Conservation (phyloP, 1,139 yeast species). For the Groenewaldozyma sp. region DNA sequence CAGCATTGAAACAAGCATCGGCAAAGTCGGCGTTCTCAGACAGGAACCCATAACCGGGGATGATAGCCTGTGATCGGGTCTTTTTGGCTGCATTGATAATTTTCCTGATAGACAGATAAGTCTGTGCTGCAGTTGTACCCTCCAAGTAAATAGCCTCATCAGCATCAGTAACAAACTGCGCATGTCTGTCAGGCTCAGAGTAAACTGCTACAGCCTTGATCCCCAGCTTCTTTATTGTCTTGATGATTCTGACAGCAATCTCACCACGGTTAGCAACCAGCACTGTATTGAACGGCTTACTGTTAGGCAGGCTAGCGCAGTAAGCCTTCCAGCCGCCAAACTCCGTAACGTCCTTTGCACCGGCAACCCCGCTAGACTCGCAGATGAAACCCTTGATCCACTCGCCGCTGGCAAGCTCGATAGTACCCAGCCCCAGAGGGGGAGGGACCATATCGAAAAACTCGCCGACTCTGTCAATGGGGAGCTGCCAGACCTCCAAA, state of each 20-base stretch:
- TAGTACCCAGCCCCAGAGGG: slow-evolving; percentile 91
- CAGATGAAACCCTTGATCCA: slow-evolving; percentile 91
- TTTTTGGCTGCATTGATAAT: slow-evolving; percentile 76
- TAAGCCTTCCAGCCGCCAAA: slow-evolving; percentile 86
- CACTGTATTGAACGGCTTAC: slow-evolving; percentile 70
- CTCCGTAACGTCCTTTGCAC: slow-evolving; percentile 68
- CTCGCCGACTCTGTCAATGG: slow-evolving; percentile 64
- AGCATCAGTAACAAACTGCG: slow-evolving; percentile 76
- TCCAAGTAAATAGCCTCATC: slow-evolving; percentile 72
- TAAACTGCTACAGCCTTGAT: slow-evolving; percentile 80
- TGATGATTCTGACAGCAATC: slow-evolving; percentile 89
- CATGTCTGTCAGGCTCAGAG: slow-evolving; percentile 82
- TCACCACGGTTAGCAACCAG: slow-evolving; percentile 97
- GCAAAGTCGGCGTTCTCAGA: slow-evolving; percentile 96
- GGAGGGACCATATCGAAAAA: slow-evolving; percentile 85
- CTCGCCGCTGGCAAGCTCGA: slow-evolving; percentile 67
- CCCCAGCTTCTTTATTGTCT: slow-evolving; percentile 69
- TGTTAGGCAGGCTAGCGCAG: slow-evolving; percentile 32
- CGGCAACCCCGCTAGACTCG: slow-evolving; percentile 75
- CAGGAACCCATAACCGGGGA: slow-evolving; percentile 95
- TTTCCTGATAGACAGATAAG: slow-evolving; percentile 78
- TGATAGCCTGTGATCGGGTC: slow-evolving; percentile 81
- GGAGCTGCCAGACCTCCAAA: slow-evolving; percentile 76
- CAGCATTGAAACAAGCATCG: slow-evolving; percentile 72
- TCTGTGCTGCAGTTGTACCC: slow-evolving; percentile 81